These are phyloP conservation scores for Olyra latifolia DNA, from an alignment of 176 grass and related monocot genomes.

Conservation along the genomic window DNA sequence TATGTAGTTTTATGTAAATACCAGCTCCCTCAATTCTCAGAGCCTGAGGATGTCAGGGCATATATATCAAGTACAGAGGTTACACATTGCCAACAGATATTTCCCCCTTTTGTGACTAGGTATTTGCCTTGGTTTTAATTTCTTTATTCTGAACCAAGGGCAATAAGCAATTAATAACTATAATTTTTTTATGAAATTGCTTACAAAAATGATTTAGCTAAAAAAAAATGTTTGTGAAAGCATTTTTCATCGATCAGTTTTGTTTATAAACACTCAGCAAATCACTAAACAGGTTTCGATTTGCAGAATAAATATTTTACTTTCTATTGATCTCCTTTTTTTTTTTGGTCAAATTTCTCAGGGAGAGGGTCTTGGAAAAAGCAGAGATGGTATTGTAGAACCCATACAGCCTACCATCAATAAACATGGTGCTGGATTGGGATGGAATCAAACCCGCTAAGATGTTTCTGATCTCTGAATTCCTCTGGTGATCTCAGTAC, in stretches of 20 bases:
- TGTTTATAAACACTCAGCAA: background rate
- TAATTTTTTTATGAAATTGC: no score
- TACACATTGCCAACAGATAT: background rate
- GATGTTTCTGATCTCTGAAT: constrained; percentile 10
- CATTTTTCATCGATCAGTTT: constrained; percentile 7
- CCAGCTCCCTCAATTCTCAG: background rate
- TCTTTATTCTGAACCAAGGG: background rate
- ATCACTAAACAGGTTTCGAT: background rate
- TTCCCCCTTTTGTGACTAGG: background rate
- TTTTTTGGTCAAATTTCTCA: constrained; percentile 22
- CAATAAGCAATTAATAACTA: background rate
- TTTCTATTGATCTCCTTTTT: constrained; percentile 30
- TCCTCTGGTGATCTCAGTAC: constrained; percentile 20
- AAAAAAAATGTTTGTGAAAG: constrained; percentile 1
- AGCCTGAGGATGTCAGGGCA: background rate
- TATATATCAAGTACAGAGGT: background rate
- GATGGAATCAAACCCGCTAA: constrained; percentile 55
- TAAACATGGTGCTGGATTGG: constrained; percentile 77
- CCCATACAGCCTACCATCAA: constrained; percentile 62
- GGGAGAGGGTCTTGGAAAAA: constrained; percentile 77
- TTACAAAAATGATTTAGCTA: no score
- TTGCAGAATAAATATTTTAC: constrained; percentile 1
- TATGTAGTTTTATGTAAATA: constrained; percentile 1
- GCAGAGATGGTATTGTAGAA: constrained; percentile 75
- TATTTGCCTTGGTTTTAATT: background rate